Evolutionary conservation across 805 yeast species (phyloP), one percentile per base, ranked within the genome.

Genomic region (Cyberlindnera petersonii): DNA sequence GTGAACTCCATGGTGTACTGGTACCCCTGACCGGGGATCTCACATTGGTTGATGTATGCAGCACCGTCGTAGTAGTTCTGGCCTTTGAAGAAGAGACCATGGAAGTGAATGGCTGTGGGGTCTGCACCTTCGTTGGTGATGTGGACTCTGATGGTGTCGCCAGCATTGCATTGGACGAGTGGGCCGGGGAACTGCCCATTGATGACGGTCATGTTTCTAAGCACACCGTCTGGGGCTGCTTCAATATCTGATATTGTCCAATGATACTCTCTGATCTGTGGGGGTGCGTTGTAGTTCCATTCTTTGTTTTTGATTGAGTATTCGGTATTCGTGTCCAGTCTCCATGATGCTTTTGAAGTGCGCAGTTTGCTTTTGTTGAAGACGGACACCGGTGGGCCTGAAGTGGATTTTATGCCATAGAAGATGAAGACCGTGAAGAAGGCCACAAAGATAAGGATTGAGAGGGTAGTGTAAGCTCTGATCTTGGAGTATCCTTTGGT

Each of bases 51-150:
- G 26, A 74, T 59, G 3, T 69, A 73, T 0, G 70, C 60, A 1
- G 69, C 74, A 14, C 82, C 82, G 40, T 75, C 82, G 45, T 70
- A 61, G 56, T 61, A 68, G 16, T 71, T 71, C 2, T 75, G 61
- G 23, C 59, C 55, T 45, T 69, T 75, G 46, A 57, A 59, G 24
- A 65, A 60, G 30, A 74, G 54, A 2, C 81, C 81, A 44, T 75
- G 82, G 48, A 74, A 74, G 47, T 75, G 82, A 24, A 75, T 53
- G 0, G 75, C 55, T 2, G 71, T 65, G 0, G 71, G 57, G 19
- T 66, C 69, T 6, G 60, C 63, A 5, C 42, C 48, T 7, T 64
- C 49, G 46, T 75, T 75, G 34, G 49, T 42, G 16, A 74, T 68
- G 8, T 58, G 61, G 3, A 74, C 66, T 1, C 62, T 46, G 18